Evolutionary conservation across 345 rosid genomes (phyloP), one percentile per base, ranked within the genome.

Genomic region (Draba incana): DNA sequence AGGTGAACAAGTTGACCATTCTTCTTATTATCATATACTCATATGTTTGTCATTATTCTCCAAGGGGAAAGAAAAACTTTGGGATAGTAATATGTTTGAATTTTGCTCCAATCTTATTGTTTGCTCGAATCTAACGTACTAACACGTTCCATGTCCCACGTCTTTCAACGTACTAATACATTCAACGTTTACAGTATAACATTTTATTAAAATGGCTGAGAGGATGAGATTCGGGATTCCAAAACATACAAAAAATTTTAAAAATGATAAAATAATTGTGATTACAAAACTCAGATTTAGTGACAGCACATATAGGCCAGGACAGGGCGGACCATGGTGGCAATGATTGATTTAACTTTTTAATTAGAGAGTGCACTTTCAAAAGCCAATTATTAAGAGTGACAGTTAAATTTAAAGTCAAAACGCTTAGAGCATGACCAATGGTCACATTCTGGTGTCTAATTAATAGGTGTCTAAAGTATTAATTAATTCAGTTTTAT

Each of bases 231-330:
- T 64, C 59, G 53, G 57, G 71, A 39, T 62, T 27, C 48, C 3
- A 44, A n/a, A 23, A 0, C 4, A 13, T 10, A 56, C 25, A 0
- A 13, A 7, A 20, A 28, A 2, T 28, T 28, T 25, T 11, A 63
- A 14, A 25, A 54, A 15, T 9, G 20, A 39, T 3, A 48, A 14
- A 52, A 72, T 49, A 30, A 49, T 47, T 39, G 37, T 52, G 66
- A 49, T 41, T 49, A 50, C 39, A 10, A 64, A 46, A 47, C 65
- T 72, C 69, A 48, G 59, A 64, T 57, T 64, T 72, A 57, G 31
- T 39, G 76, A 72, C 76, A 72, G 76, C 76, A 72, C 70, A 72
- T 57, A 12, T 64, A 72, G 69, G 76, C 51, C 70, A 71, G 24
- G 76, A 49, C 76, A 71, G 76, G 61, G 4, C 7, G 64, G 43